Evolutionary conservation across 2,329 filamentous ascomycete genomes (phyloP), one percentile per base, ranked within the genome.

Genomic region (Botryotinia narcissicola): DNA sequence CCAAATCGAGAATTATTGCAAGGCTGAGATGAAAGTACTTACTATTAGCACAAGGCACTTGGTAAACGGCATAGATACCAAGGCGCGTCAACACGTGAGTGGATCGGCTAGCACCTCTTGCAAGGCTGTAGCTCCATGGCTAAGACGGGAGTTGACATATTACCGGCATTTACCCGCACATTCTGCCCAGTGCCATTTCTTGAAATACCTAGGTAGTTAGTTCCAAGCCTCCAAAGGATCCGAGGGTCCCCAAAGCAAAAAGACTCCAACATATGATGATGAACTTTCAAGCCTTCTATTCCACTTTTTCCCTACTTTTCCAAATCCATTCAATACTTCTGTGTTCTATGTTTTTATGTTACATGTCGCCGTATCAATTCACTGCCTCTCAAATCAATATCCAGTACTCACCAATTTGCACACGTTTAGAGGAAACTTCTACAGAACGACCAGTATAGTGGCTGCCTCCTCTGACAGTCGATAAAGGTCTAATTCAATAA

Each of bases 41-140:
- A 9, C 9, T 37, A 9, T 37, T 40, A n/a, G 48, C 48, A n/a
- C 48, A n/a, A 16, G 48, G 48, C n/a, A 54, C n/a, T 32, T 18
- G 16, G 14, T 16, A 18, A 8, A 57, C 14, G n/a, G 3, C n/a
- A 29, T 32, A 14, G n/a, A 57, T 57, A 57, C 51, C 51, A 57
- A 42, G 61, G n/a, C 61, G 37, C 61, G 61, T 44, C 7, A 63
- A 42, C 61, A 63, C 61, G 61, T 63, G 61, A 63, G 14, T 29
- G 16, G n/a, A 3, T 18, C 37, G 60, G n/a, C 51, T 57, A 57
- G n/a, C 51, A 29, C 51, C 7, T 57, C n/a, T 57, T 18, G 51
- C 51, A 29, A 57, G 51, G 51, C 51, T 57, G 51, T 57, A 29
- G 51, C 14, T 62, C 37, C 22, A 40, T n/a, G 22, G 35, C 35